These are phyloP conservation scores for Gnetum montanum DNA, from an alignment of 75 land plant species.

Conservation along the genomic window DNA sequence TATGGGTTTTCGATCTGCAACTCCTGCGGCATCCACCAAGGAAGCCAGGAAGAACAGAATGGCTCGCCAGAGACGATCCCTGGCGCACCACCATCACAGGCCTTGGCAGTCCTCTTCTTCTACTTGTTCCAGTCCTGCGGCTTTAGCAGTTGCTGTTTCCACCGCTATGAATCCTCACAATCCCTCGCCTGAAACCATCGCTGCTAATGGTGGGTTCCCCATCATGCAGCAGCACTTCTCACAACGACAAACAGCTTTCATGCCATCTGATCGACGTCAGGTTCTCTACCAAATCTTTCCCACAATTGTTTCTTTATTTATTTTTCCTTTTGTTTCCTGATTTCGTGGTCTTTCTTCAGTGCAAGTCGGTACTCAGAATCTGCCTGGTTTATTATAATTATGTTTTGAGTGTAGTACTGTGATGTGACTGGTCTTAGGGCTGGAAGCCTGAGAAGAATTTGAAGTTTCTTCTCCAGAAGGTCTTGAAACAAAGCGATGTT, in stretches of 20 bases:
- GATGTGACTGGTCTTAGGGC: constrained; percentile 32
- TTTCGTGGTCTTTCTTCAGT: neutral
- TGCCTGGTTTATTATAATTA: too few relatives aligned
- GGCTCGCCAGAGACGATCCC: constrained; percentile 74
- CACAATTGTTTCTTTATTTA: neutral
- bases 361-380: too few relatives aligned
- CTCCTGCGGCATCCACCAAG: constrained; percentile 55
- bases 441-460: constrained; percentile 61
- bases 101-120: constrained; percentile 1
- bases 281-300: too few relatives aligned
- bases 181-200: too few relatives aligned
- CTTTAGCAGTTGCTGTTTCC: too few relatives aligned
- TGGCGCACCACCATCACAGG: constrained; percentile 25
- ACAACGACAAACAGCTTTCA: constrained; percentile 4
- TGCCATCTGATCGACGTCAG: constrained; percentile 13
- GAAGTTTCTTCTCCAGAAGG: constrained; percentile 74
- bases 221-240: constrained; percentile 2
- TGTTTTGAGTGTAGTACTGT: neutral
- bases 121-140: too few relatives aligned
- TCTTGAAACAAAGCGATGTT: constrained; percentile 87
- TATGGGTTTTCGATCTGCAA: neutral
- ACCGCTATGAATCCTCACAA: too few relatives aligned
- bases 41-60: constrained; percentile 92
- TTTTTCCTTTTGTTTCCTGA: too few relatives aligned
- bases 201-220: too few relatives aligned